phyloP scores from a whole-genome alignment of 805 yeast species.

The Candida quercuum region DNA sequence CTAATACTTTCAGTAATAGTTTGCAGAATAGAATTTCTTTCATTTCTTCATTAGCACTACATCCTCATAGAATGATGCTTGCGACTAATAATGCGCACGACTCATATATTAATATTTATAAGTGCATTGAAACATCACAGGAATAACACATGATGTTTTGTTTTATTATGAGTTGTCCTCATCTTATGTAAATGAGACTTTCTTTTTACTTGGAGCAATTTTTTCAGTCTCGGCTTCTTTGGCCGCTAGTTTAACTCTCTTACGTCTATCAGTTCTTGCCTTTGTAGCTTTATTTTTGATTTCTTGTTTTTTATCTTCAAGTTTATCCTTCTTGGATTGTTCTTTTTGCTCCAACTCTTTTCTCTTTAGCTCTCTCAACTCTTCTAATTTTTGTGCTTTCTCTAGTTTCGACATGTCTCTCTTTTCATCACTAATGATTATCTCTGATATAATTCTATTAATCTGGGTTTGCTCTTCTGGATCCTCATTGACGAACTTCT shows the following conservation, averaged over 20 bases:
- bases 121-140: slow-evolving; percentile 34
- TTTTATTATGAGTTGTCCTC: not conserved
- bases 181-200: slow-evolving; percentile 49
- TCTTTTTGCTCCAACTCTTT: slow-evolving; percentile 86
- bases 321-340: slow-evolving; percentile 54
- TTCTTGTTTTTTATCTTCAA: slow-evolving; percentile 75
- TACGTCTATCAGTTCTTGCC: slow-evolving; percentile 68
- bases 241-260: slow-evolving; percentile 30
- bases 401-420: slow-evolving; percentile 85
- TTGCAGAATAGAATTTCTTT: slow-evolving; percentile 33
- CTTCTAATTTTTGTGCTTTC: slow-evolving; percentile 83
- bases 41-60: slow-evolving; percentile 66
- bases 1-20: slow-evolving; percentile 26
- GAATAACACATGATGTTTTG: slow-evolving; percentile 1
- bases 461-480: slow-evolving; percentile 46
- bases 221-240: slow-evolving; percentile 15
- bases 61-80: slow-evolving; percentile 92
- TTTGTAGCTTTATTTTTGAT: slow-evolving; percentile 65
- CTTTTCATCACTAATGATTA: slow-evolving; percentile 76
- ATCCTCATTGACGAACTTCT: slow-evolving; percentile 68
- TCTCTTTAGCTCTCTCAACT: slow-evolving; percentile 79
- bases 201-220: slow-evolving; percentile 28
- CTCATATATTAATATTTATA: slow-evolving; percentile 59
- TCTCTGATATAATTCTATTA: slow-evolving; percentile 68
- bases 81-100: slow-evolving; percentile 84